These are phyloP conservation scores for Starmerella potacharoeniae DNA, from an alignment of 805 yeast genomes.

Conservation along the genomic window DNA sequence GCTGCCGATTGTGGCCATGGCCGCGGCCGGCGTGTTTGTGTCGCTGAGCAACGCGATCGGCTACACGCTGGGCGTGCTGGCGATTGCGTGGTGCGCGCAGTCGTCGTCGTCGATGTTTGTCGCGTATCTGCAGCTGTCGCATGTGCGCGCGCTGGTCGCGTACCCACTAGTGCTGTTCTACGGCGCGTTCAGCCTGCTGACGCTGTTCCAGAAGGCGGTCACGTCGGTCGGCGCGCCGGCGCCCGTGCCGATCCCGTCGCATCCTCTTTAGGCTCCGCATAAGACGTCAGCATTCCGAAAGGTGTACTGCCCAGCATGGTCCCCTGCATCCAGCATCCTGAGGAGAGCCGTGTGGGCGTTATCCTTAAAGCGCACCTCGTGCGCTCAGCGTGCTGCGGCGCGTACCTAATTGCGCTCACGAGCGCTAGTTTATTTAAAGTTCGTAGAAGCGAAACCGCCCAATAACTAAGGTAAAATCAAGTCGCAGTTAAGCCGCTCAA, in stretches of 20 bases:
- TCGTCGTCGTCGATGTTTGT: slow-evolving; percentile 90
- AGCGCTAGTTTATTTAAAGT: too few relatives aligned
- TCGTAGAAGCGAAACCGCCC: too few relatives aligned
- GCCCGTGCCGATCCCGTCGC: not conserved
- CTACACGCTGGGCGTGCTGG: slow-evolving; percentile 50
- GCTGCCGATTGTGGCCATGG: slow-evolving; percentile 70
- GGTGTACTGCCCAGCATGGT: too few relatives aligned
- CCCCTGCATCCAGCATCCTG: too few relatives aligned
- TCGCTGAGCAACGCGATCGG: slow-evolving; percentile 66
- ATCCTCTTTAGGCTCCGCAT: too few relatives aligned
- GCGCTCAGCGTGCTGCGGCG: too few relatives aligned
- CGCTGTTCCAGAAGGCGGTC: slow-evolving; percentile 51
- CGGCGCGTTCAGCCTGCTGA: slow-evolving; percentile 90
- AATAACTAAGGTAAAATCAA: too few relatives aligned
- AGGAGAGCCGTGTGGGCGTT: too few relatives aligned
- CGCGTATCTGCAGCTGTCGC: slow-evolving; percentile 65
- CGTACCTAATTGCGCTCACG: too few relatives aligned
- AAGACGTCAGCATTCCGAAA: too few relatives aligned
- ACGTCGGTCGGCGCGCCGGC: not conserved
- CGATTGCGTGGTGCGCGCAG: slow-evolving; percentile 83
- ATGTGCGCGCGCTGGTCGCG: slow-evolving; percentile 82
- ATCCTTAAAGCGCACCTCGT: not conserved
- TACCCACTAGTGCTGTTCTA: slow-evolving; percentile 88
- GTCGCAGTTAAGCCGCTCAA: too few relatives aligned
- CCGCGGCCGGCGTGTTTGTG: slow-evolving; percentile 56